Percentiles rank a stretch among this genome's conserved stretches.
Conservation (phyloP, 2,329 filamentous ascomycete genomes). For the Apiospora pterosperma region DNA sequence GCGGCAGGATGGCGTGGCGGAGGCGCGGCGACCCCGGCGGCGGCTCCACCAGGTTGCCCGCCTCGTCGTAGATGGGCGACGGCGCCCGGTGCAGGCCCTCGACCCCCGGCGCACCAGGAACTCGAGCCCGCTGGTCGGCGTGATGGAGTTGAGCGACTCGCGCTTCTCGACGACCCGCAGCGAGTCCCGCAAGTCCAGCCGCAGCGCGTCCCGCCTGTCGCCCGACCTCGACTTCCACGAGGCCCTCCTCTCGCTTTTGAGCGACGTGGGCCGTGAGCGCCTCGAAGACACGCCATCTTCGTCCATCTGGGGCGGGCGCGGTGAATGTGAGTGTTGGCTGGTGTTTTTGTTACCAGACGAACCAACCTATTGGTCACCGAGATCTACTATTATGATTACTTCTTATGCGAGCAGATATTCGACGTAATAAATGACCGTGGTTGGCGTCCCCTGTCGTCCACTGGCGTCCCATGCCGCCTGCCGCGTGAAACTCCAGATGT, state of each 20-base stretch:
- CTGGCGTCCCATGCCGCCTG: too few species aligned
- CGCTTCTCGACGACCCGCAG: neutral
- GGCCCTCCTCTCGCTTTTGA: neutral
- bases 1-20: conserved; percentile 6
- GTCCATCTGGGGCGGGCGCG: neutral
- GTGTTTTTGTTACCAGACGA: too few species aligned
- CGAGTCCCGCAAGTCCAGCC: neutral
- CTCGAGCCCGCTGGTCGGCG: conserved; percentile 10
- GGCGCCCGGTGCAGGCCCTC: neutral
- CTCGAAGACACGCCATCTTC: neutral
- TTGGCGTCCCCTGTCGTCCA: too few species aligned
- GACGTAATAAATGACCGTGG: too few species aligned
- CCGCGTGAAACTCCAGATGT: neutral
- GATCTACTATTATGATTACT: too few species aligned
- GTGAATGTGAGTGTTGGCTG: neutral
- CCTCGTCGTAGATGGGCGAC: neutral
- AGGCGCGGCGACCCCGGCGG: conserved; percentile 7
- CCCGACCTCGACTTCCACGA: neutral
- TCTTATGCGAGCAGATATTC: too few species aligned
- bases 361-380: too few species aligned
- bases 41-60: conserved; percentile 3
- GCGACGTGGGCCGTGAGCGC: neutral
- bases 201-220: neutral
- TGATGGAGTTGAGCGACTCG: conserved; percentile 7
- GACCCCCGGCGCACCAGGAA: conserved; percentile 9